Evolutionary conservation across 805 yeast species (phyloP).

Genomic region (Kuraishia hungarica): DNA sequence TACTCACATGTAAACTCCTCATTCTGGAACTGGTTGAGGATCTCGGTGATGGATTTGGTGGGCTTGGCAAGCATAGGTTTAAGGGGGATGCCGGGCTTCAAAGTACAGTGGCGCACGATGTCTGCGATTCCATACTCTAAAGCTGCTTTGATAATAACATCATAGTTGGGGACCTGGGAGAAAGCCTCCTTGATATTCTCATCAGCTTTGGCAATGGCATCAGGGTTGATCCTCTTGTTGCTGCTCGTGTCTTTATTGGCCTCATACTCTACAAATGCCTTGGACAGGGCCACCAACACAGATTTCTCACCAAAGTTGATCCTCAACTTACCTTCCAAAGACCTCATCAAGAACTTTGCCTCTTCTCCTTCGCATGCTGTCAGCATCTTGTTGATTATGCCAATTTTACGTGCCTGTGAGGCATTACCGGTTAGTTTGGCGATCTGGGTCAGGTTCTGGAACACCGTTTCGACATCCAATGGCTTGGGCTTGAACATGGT

Average conservation of each 20-base stretch:
- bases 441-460: conserved; percentile 62
- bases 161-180: conserved; percentile 87
- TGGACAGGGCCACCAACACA: conserved; percentile 75
- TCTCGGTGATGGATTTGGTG: conserved; percentile 87
- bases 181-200: conserved; percentile 77
- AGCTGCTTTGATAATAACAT: conserved; percentile 59
- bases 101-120: conserved; percentile 56
- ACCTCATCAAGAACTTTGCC: conserved; percentile 84
- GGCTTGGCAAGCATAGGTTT: conserved; percentile 99
- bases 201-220: conserved; percentile 56
- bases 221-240: conserved; percentile 23
- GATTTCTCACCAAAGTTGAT: conserved; percentile 94
- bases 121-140: conserved; percentile 60
- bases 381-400: conserved; percentile 71
- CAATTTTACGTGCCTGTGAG: conserved; percentile 72
- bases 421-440: conserved; percentile 74
- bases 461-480: conserved; percentile 65
- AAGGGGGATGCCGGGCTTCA: conserved; percentile 89
- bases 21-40: conserved; percentile 79
- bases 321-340: conserved; percentile 86
- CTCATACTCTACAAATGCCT: conserved; percentile 68
- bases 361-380: conserved; percentile 82
- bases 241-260: conserved; percentile 16
- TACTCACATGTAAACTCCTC: conserved; percentile 90
- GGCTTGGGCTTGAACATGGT: conserved; percentile 91